Evolutionary conservation across 2,329 filamentous ascomycete species (phyloP).

Genomic region (Curvularia lunata): DNA sequence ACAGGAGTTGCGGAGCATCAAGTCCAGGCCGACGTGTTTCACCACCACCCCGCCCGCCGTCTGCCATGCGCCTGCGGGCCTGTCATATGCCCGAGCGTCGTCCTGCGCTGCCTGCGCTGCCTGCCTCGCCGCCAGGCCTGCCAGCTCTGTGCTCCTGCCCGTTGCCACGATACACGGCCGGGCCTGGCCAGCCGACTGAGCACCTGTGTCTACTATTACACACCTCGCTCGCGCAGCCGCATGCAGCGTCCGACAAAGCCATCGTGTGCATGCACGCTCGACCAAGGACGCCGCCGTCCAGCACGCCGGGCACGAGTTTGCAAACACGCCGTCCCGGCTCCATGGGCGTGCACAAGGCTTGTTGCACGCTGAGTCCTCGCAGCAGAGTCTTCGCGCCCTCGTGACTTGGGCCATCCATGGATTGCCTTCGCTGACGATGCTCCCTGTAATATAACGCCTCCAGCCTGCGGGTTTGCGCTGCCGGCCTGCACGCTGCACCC

Average conservation of each 20-base stretch:
- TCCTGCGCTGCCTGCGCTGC: too few relatives aligned
- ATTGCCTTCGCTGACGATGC: constrained; percentile 17
- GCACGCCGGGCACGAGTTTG: background rate
- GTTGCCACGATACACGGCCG: too few relatives aligned
- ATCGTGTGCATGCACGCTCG: too few relatives aligned
- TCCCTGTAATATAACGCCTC: constrained; percentile 31
- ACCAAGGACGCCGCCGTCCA: background rate
- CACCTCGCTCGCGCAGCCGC: too few relatives aligned
- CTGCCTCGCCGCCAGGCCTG: too few relatives aligned
- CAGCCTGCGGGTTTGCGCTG: constrained; percentile 21
- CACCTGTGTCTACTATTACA: too few relatives aligned
- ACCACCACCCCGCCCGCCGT: constrained; percentile 32
- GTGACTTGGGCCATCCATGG: constrained; percentile 27
- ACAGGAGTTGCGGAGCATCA: constrained; percentile 33
- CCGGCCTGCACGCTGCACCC: constrained; percentile 23
- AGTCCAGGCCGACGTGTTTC: constrained; percentile 40
- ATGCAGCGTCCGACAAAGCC: too few relatives aligned
- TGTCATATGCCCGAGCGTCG: constrained; percentile 10
- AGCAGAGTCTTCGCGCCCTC: constrained; percentile 15
- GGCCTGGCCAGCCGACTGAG: too few relatives aligned
- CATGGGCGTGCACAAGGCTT: background rate
- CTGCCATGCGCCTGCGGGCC: constrained; percentile 14
- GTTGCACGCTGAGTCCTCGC: background rate
- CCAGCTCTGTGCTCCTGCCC: too few relatives aligned
- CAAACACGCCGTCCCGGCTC: background rate